These are phyloP conservation scores for Trichoderma erinaceum DNA, from an alignment of 495 filamentous ascomycete genomes.

Conservation along the genomic window DNA sequence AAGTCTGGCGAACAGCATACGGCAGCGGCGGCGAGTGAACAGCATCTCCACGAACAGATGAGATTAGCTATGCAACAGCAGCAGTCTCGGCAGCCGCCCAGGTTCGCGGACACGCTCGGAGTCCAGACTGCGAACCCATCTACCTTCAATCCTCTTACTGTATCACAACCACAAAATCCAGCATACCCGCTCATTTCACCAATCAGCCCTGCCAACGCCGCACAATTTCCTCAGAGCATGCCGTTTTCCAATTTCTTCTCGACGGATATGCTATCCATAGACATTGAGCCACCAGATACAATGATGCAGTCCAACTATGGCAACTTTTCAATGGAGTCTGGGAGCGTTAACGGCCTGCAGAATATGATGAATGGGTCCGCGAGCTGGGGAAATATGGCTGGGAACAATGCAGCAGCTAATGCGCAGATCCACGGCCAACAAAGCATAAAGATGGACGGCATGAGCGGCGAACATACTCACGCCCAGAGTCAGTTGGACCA, in stretches of 20 bases:
- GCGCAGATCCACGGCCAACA: slow-evolving; percentile 2
- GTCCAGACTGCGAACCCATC: slow-evolving; percentile 34
- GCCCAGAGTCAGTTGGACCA: slow-evolving; percentile 14
- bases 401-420: slow-evolving; percentile 5
- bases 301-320: slow-evolving; percentile 68
- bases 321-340: slow-evolving; percentile 60
- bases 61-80: slow-evolving; percentile 22
- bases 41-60: not conserved
- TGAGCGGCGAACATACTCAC: slow-evolving; percentile 19
- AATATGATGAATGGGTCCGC: slow-evolving; percentile 16
- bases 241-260: slow-evolving; percentile 40
- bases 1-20: not conserved
- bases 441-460: not conserved
- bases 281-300: slow-evolving; percentile 36
- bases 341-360: slow-evolving; percentile 20
- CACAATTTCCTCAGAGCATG: slow-evolving; percentile 32
- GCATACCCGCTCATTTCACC: slow-evolving; percentile 41
- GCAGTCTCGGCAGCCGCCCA: slow-evolving; percentile 35
- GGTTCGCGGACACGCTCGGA: slow-evolving; percentile 31
- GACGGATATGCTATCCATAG: slow-evolving; percentile 37
- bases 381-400: slow-evolving; percentile 15
- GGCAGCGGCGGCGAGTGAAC: not conserved
- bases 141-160: slow-evolving; percentile 36
- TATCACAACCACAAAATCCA: slow-evolving; percentile 31
- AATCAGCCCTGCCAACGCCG: slow-evolving; percentile 38